These are phyloP conservation scores for Cerrena zonata DNA, from an alignment of 1,284 basidiomycete species.

Conservation along the genomic window DNA sequence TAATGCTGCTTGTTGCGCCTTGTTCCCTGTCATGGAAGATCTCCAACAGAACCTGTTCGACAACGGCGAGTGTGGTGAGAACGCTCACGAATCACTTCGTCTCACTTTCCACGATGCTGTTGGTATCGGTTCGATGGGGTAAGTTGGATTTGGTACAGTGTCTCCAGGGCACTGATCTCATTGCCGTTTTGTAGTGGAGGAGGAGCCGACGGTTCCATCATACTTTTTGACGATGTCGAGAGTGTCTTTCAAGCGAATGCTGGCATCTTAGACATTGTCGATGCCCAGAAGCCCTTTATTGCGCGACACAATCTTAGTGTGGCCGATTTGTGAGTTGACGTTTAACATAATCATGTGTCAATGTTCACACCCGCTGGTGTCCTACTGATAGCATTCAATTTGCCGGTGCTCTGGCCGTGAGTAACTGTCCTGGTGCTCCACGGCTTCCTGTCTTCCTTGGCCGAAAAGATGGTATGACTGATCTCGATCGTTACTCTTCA, in stretches of 20 bases:
- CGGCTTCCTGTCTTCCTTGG: background rate
- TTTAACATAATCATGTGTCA: background rate
- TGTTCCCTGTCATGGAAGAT: conserved; percentile 34
- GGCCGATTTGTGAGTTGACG: conserved; percentile 22
- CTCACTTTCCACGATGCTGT: no score
- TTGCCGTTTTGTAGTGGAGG: conserved; percentile 15
- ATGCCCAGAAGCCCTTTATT: conserved; percentile 17
- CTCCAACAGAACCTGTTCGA: conserved; percentile 38
- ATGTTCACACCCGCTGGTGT: background rate
- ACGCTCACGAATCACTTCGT: conserved; percentile 38
- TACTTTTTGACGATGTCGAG: conserved; percentile 19
- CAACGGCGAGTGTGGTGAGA: conserved; percentile 36
- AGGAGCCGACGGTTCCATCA: conserved; percentile 29
- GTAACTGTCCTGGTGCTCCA: no score
- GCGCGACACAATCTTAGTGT: conserved; percentile 19
- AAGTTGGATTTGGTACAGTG: background rate
- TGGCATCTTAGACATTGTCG: conserved; percentile 24
- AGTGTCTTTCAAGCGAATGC: conserved; percentile 19
- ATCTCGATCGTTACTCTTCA: background rate
- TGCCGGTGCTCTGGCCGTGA: conserved; percentile 2
- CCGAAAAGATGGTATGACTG: background rate
- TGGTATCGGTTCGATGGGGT: conserved; percentile 21
- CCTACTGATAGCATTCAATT: conserved; percentile 9
- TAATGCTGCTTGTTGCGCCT: conserved; percentile 35
- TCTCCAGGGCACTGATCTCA: background rate